Evolutionary conservation across 805 yeast genomes (phyloP), one percentile per base, ranked within the genome.

Genomic region (Starmerella sp.): DNA sequence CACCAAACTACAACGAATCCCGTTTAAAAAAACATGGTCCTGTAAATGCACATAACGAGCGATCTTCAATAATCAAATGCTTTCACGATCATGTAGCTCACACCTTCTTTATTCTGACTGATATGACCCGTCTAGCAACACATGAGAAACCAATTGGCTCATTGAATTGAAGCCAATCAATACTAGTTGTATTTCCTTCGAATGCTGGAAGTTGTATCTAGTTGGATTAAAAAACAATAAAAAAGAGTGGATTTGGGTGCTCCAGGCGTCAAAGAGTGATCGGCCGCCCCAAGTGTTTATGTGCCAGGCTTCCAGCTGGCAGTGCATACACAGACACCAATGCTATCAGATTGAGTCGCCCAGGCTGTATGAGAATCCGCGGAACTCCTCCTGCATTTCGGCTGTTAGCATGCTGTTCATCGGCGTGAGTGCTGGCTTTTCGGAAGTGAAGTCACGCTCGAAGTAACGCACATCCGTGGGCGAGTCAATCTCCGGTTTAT

Each of bases 391-490:
- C 75, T 93, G 98, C 81, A 85, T 84, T 31, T 83, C 80, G 1
- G 93, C 80, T 13, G 93, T 84, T 65, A 93, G 75, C 6, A 86
- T 82, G 34, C 95, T 84, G 57, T 88, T 91, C 49, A 93, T 90
- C 2, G 98, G 98, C 1, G 98, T 93, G 69, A 91, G 76, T 51
- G 95, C 83, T 37, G 97, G 96, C 37, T 93, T 84, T 65, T 93
- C 97, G 0, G 89, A 80, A 0, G 98, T 93, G 67, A 93, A 93
- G 68, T 89, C 96, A 64, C 83, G 85, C 71, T 93, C 98, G 67
- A 93, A 93, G 73, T 88, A 88, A 3, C 93, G 79, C 47, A 90
- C 89, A 69, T 90, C 97, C 55, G 90, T 89, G 51, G 91, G 95
- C 49, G 88, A 82, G 53, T 80, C 81, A 51, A 93, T 77, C 62